Evolutionary conservation across 805 yeast genomes (phyloP), one percentile per base, ranked within the genome.

Genomic region (Isabelozyma pseudorhagii): DNA sequence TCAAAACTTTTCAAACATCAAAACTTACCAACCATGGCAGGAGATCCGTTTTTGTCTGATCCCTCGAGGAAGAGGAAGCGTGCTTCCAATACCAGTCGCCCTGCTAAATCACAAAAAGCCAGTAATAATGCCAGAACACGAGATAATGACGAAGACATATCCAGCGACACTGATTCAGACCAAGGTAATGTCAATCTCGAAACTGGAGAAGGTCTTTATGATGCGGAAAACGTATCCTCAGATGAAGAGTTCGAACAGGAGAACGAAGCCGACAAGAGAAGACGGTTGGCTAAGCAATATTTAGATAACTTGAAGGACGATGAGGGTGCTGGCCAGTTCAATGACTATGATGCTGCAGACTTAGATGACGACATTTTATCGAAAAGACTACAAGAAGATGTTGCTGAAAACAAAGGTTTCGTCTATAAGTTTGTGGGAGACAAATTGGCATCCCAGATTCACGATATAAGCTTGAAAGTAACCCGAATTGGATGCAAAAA

Each of bases 221-320:
- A 73, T 39, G 74, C 71, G n/a, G 66, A 63, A 9, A 69, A 62
- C 34, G 53, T 79, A 18, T 81, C 79, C 13, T 83, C 87, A 11
- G 93, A 86, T 31, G 94, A 85, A 56, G 96, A 86, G 57, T 82
- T 83, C 55, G 82, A 74, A 13, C 78, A 76, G 14, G 98, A 93
- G 67, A 81, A 82, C 44, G 96, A 92, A 8, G 96, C 97, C 0
- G 99, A 94, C 62, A 91, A 89, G 68, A 82, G 99, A 68, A 82
- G 99, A 69, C 77, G 98, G 62, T 77, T 94, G 51, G 98, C 98
- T 14, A 91, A 91, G 67, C 94, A 92, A 67, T 94, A 94, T 67
- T 73, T 94, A 54, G 91, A 86, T 43, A 87, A 87, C 61, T 71
- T 94, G 60, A 83, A 87, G 63, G 69, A 74, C 3, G 89, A 86